Conservation (phyloP, 2,329 filamentous ascomycete species). For the Dissoconium aciculare region DNA sequence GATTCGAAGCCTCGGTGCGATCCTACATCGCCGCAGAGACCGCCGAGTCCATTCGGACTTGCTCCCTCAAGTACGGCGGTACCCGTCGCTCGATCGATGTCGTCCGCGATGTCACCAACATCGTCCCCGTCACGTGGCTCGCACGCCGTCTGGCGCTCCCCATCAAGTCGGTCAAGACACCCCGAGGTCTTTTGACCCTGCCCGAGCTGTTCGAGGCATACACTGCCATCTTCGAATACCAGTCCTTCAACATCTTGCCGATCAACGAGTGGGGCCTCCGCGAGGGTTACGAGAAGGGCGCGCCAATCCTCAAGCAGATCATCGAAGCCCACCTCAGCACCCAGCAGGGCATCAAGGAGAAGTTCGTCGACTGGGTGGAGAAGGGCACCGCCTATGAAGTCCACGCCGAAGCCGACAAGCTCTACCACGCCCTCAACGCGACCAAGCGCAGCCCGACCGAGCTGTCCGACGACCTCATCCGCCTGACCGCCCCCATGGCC, state of each 20-base stretch:
- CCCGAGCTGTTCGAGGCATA: conserved; percentile 34
- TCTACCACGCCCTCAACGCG: conserved; percentile 36
- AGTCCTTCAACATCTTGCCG: conserved; percentile 40
- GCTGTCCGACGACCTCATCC: conserved; percentile 36
- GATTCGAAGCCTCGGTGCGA: conserved; percentile 30
- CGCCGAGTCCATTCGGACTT: conserved; percentile 31
- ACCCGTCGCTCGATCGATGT: conserved; percentile 35
- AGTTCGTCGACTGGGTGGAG: conserved; percentile 32
- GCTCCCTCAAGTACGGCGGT: conserved; percentile 33
- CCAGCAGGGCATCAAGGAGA: conserved; percentile 29
- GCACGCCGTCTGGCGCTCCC: conserved; percentile 51
- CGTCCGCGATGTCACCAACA: conserved; percentile 53
- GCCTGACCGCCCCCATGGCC: conserved; percentile 35
- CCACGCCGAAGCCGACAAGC: conserved; percentile 35
- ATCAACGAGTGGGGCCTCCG: conserved; percentile 35
- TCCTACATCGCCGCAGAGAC: conserved; percentile 33
- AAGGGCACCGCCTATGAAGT: conserved; percentile 38
- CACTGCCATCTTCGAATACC: conserved; percentile 35
- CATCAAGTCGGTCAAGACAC: conserved; percentile 46
- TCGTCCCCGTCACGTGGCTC: conserved; percentile 49
- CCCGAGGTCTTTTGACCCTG: conserved; percentile 39
- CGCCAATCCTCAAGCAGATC: conserved; percentile 26
- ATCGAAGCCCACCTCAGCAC: conserved; percentile 34
- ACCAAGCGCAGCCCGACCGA: conserved; percentile 34
- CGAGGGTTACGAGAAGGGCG: conserved; percentile 29